A percentile compares a stretch with the other conserved stretches of the same genome.
Conservation (phyloP, 768 basidiomycete genomes). For the Pleurotus platypus region DNA sequence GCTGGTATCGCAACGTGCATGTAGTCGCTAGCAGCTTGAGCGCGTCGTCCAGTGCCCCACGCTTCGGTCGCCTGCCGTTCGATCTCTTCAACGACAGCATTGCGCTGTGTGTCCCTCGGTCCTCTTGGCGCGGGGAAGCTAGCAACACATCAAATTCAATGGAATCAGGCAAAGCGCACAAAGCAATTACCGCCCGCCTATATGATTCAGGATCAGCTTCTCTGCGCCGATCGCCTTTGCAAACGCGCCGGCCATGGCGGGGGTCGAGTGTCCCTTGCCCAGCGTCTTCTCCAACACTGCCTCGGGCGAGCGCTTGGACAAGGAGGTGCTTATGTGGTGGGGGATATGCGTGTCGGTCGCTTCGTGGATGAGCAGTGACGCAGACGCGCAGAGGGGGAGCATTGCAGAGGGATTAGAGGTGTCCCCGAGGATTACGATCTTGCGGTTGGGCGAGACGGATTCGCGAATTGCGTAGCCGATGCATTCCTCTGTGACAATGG, state of each 20-base stretch:
- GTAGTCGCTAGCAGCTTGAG: constrained; percentile 56
- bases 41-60: constrained; percentile 46
- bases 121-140: constrained; percentile 54
- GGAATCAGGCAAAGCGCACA: not conserved
- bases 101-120: constrained; percentile 29
- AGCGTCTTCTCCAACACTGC: constrained; percentile 47
- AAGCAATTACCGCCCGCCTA: constrained; percentile 56
- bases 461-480: constrained; percentile 77
- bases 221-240: constrained; percentile 59
- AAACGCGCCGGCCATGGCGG: constrained; percentile 74
- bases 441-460: constrained; percentile 42
- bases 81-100: constrained; percentile 54
- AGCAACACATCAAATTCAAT: not conserved
- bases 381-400: constrained; percentile 47
- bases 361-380: constrained; percentile 78
- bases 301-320: constrained; percentile 36
- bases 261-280: constrained; percentile 75
- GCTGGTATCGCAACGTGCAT: constrained; percentile 41
- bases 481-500: constrained; percentile 49
- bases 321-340: constrained; percentile 41
- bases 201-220: constrained; percentile 72
- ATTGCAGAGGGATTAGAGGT: constrained; percentile 63
- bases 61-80: constrained; percentile 58
- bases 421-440: constrained; percentile 76
- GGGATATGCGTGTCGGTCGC: constrained; percentile 76